Evolutionary conservation across 331 rosid species (phyloP).

Genomic region (Prunus yedoensis): DNA sequence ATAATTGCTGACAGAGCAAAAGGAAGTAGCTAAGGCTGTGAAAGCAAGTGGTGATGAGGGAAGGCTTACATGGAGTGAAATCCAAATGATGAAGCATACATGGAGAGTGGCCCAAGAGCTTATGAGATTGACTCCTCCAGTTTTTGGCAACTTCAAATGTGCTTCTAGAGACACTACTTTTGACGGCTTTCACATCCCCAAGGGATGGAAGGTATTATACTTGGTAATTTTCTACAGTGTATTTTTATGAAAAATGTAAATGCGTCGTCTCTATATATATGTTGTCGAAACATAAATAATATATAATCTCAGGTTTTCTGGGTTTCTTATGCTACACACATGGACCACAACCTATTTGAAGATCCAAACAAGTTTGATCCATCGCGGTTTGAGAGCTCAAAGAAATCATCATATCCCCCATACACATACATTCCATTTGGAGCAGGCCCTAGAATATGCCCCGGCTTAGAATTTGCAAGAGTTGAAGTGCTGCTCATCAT

Average conservation of each 20-base stretch:
- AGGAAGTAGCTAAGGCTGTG: slow-evolving; percentile 3
- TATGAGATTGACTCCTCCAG: slow-evolving; percentile 20
- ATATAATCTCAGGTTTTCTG: slow-evolving; percentile 8
- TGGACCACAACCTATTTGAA: slow-evolving; percentile 14
- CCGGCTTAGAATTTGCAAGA: slow-evolving; percentile 13
- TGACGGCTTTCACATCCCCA: slow-evolving; percentile 3
- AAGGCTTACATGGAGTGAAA: slow-evolving; percentile 7
- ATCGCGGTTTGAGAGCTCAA: slow-evolving; percentile 4
- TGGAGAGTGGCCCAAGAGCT: slow-evolving; percentile 21
- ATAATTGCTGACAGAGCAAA: slow-evolving; percentile 1
- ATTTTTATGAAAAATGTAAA: too few relatives aligned
- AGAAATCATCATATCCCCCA: neutral
- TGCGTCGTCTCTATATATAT: too few relatives aligned
- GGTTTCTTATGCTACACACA: slow-evolving; percentile 12
- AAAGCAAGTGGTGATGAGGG: slow-evolving; percentile 3
- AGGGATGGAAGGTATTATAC: neutral
- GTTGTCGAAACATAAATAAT: too few relatives aligned
- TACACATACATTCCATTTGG: slow-evolving; percentile 25
- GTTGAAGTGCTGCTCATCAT: slow-evolving; percentile 14
- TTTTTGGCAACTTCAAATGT: slow-evolving; percentile 10
- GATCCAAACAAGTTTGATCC: slow-evolving; percentile 22
- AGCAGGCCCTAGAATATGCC: slow-evolving; percentile 7
- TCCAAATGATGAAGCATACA: slow-evolving; percentile 16
- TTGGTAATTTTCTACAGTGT: too few relatives aligned
- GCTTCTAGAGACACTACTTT: slow-evolving; percentile 5